Conservation (phyloP, 176 grass and related monocot genomes). For the Coix lacrymajobi region DNA sequence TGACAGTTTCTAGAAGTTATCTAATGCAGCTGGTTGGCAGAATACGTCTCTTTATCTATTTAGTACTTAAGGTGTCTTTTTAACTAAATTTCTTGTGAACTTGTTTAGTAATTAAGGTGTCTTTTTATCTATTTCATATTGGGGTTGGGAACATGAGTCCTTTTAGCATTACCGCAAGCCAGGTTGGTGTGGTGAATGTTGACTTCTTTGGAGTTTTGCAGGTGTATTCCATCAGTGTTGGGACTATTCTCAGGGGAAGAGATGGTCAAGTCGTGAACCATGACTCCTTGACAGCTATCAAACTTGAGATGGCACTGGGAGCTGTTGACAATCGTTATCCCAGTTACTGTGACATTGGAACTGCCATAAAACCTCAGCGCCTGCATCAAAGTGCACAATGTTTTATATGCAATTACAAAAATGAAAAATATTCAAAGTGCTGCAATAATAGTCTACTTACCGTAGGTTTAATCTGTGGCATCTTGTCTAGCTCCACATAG, state of each 20-base stretch:
- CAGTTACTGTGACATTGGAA: slow-evolving; percentile 81
- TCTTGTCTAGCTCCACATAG: slow-evolving; percentile 47
- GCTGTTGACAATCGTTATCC: slow-evolving; percentile 88
- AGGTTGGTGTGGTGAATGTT: slow-evolving; percentile 79
- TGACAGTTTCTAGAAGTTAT: background rate
- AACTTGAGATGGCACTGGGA: slow-evolving; percentile 96
- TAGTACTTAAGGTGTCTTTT: background rate
- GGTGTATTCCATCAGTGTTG: slow-evolving; percentile 96
- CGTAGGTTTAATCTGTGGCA: slow-evolving; percentile 80
- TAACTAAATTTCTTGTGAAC: background rate
- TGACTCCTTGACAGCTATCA: slow-evolving; percentile 73
- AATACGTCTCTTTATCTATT: background rate
- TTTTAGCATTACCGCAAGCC: slow-evolving; percentile 55
- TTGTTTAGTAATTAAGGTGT: background rate
- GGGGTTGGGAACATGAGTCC: background rate
- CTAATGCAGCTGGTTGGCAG: background rate
- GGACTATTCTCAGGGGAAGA: slow-evolving; percentile 83
- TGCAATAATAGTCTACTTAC: slow-evolving; percentile 38
- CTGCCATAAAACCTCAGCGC: slow-evolving; percentile 93
- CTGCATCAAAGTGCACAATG: slow-evolving; percentile 39
- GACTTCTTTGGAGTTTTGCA: slow-evolving; percentile 85
- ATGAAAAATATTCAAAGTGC: background rate
- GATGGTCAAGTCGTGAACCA: slow-evolving; percentile 69
- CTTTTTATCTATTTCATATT: background rate
- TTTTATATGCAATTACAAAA: background rate